A percentile compares a stretch with the other conserved stretches of the same genome.
These are phyloP conservation scores for Themeda triandra DNA, from an alignment of 176 grass and related monocot genomes.

Conservation along the genomic window DNA sequence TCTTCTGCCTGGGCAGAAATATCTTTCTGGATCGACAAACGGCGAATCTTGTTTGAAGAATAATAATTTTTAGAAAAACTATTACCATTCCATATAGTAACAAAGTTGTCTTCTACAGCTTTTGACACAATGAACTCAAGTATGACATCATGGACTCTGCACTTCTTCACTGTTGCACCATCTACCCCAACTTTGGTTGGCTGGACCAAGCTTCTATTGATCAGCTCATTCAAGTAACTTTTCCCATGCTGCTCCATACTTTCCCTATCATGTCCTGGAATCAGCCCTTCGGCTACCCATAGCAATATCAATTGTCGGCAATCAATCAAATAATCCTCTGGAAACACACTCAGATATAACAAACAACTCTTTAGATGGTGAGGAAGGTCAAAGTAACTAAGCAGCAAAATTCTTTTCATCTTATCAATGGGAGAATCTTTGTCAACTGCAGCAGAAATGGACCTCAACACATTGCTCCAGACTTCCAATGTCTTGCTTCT, in stretches of 20 bases:
- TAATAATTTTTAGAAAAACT: too few species aligned
- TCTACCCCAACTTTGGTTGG: neutral
- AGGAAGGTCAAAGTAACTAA: slow-evolving; percentile 30
- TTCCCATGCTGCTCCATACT: neutral
- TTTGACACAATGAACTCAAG: too few species aligned
- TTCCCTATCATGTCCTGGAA: neutral
- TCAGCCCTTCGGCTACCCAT: slow-evolving; percentile 19
- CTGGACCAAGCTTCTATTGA: slow-evolving; percentile 27
- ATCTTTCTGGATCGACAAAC: too few species aligned
- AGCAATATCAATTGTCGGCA: neutral
- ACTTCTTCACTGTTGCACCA: too few species aligned
- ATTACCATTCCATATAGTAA: too few species aligned
- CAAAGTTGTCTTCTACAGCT: too few species aligned
- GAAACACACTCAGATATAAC: slow-evolving; percentile 23
- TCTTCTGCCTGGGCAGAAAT: too few species aligned
- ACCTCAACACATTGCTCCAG: neutral
- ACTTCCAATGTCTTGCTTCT: neutral
- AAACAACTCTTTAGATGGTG: slow-evolving; percentile 16
- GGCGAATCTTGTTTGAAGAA: too few species aligned
- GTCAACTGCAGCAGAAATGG: slow-evolving; percentile 2
- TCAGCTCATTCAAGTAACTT: slow-evolving; percentile 4
- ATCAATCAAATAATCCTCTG: slow-evolving; percentile 7
- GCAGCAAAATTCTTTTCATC: slow-evolving; percentile 21
- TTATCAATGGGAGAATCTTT: neutral
- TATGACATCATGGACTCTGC: too few species aligned